phyloP scores from a whole-genome alignment of 495 filamentous ascomycete genomes.

The Hyaloscypha variabilis region DNA sequence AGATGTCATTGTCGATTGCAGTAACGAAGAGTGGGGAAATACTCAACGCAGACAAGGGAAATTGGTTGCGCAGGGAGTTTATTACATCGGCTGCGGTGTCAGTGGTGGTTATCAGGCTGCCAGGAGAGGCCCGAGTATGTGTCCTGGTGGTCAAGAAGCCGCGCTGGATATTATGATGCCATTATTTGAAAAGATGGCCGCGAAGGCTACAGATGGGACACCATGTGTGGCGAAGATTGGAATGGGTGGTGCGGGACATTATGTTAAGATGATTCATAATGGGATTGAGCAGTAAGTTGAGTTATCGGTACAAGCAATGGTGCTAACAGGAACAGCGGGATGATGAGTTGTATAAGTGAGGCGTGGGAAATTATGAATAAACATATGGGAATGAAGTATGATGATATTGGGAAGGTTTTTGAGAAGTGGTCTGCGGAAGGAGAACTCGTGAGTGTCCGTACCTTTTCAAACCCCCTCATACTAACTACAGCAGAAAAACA shows the following conservation, averaged over 20 bases:
- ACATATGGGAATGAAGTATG: constrained; percentile 60
- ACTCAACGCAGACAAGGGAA: constrained; percentile 66
- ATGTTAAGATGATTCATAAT: constrained; percentile 81
- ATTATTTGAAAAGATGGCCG: constrained; percentile 61
- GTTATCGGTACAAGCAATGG: constrained; percentile 35
- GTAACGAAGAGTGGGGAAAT: constrained; percentile 71
- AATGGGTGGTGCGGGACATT: constrained; percentile 67
- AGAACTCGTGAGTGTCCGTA: constrained; percentile 43
- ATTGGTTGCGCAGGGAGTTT: constrained; percentile 54
- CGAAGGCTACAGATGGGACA: constrained; percentile 57
- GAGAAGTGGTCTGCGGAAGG: constrained; percentile 61
- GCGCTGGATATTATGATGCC: constrained; percentile 64
- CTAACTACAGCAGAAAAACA: constrained; percentile 42
- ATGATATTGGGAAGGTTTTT: constrained; percentile 65
- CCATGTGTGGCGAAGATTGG: constrained; percentile 67
- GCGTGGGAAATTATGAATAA: constrained; percentile 66
- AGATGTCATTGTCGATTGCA: constrained; percentile 73
- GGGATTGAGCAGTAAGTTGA: constrained; percentile 67
- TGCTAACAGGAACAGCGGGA: constrained; percentile 37
- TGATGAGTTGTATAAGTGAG: constrained; percentile 47
- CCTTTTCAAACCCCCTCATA: not conserved
- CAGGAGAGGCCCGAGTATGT: constrained; percentile 65
- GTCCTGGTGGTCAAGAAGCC: constrained; percentile 62
- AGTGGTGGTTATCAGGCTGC: constrained; percentile 72
- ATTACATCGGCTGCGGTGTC: constrained; percentile 71